Percentiles rank a stretch among this genome's conserved stretches.
phyloP scores from a whole-genome alignment of 2,329 filamentous ascomycete genomes.

The Neurospora sp. region DNA sequence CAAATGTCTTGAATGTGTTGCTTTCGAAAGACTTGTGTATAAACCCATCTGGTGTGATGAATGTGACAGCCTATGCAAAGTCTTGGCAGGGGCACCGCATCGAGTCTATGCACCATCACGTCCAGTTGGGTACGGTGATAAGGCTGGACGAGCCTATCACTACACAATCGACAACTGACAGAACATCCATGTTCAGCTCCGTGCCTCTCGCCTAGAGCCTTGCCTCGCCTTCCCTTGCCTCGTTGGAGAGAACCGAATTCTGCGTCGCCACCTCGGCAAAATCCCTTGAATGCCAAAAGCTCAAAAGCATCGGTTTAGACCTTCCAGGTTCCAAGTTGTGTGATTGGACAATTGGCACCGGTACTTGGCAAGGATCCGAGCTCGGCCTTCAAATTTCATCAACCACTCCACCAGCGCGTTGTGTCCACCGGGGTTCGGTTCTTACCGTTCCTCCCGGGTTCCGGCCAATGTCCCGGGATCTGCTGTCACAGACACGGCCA shows the following conservation, averaged over 20 bases:
- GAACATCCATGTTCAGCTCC: background rate
- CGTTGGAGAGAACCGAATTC: background rate
- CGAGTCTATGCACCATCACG: background rate
- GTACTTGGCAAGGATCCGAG: background rate
- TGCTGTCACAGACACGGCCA: background rate
- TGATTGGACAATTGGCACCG: background rate
- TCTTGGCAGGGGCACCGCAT: background rate
- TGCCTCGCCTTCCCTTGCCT: background rate
- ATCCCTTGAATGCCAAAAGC: background rate
- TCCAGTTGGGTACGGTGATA: background rate
- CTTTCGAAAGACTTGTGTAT: background rate
- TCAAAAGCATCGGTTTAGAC: background rate
- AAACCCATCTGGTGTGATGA: background rate
- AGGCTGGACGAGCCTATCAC: background rate
- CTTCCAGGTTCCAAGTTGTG: background rate
- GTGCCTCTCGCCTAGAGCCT: background rate
- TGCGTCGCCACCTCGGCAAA: background rate
- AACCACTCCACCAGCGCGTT: background rate
- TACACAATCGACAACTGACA: background rate
- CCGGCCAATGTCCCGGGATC: background rate
- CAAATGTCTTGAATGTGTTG: background rate
- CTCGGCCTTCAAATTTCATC: background rate
- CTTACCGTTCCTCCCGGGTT: background rate
- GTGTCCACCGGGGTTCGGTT: background rate
- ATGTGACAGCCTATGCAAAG: background rate